Percentiles rank a stretch among this genome's conserved stretches.
phyloP scores from a whole-genome alignment of 139 green algal genomes.

The Chlamydomonas sphaeroides region DNA sequence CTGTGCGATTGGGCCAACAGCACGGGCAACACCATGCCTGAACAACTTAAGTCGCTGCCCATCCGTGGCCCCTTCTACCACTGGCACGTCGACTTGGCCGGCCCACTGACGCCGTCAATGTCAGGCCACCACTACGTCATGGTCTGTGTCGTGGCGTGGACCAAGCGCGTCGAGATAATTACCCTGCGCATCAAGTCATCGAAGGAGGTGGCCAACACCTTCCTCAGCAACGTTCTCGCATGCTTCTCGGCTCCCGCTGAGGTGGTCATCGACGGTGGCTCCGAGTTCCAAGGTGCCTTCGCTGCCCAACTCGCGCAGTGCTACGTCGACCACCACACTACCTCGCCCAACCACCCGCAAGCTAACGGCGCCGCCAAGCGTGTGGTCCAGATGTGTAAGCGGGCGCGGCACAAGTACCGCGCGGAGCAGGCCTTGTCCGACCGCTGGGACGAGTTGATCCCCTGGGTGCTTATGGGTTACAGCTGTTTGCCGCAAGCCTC shows the following conservation, averaged over 20 bases:
- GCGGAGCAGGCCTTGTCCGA: not conserved
- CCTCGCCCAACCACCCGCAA: constrained; percentile 40
- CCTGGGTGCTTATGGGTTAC: constrained; percentile 47
- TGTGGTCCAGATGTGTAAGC: constrained; percentile 42
- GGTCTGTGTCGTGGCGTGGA: constrained; percentile 48
- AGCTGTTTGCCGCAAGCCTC: constrained; percentile 35
- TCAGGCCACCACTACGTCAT: constrained; percentile 44
- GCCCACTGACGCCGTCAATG: not conserved
- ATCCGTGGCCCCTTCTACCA: constrained; percentile 31
- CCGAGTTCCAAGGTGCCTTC: constrained; percentile 49
- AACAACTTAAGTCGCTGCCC: constrained; percentile 10
- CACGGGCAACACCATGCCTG: not conserved
- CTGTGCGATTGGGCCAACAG: not conserved
- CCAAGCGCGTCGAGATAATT: constrained; percentile 40
- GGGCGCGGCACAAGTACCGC: constrained; percentile 36
- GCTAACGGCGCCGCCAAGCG: constrained; percentile 43
- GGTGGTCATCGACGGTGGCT: constrained; percentile 49
- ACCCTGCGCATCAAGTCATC: constrained; percentile 33
- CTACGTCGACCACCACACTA: constrained; percentile 46
- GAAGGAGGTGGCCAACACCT: not conserved
- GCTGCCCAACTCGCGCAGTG: constrained; percentile 5
- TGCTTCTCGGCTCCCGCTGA: constrained; percentile 31
- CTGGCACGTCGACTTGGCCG: constrained; percentile 27
- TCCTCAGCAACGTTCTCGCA: constrained; percentile 33
- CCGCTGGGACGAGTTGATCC: constrained; percentile 27